phyloP scores from a whole-genome alignment of 305 asterid species.

The Fraxinus latifolia region DNA sequence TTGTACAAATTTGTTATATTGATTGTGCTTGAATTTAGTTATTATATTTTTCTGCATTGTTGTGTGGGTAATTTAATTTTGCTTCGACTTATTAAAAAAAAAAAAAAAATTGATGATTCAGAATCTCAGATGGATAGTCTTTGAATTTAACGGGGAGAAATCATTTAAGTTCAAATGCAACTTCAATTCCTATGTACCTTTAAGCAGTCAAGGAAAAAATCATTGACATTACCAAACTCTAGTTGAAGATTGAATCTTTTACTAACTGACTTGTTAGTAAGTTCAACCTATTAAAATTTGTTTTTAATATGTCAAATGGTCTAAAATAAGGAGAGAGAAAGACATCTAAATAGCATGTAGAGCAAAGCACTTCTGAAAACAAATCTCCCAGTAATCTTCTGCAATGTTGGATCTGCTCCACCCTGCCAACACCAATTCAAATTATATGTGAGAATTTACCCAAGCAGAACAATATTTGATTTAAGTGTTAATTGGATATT shows the following conservation, averaged over 20 bases:
- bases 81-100: neutral
- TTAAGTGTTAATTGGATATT: no score
- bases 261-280: slow-evolving; percentile 1
- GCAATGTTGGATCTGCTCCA: slow-evolving; percentile 42
- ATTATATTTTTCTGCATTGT: neutral
- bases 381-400: slow-evolving; percentile 36
- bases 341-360: slow-evolving; percentile 17
- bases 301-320: no score
- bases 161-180: neutral
- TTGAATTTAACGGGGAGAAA: neutral
- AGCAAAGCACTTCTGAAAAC: slow-evolving; percentile 40
- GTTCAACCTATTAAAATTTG: neutral
- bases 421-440: slow-evolving; percentile 44
- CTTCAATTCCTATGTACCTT: neutral
- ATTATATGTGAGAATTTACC: neutral
- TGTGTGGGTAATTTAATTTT: neutral
- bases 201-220: neutral
- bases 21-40: slow-evolving; percentile 1
- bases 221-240: neutral
- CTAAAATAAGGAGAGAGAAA: no score
- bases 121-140: neutral
- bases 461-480: neutral
- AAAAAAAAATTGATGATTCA: neutral
- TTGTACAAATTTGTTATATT: slow-evolving; percentile 6
- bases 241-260: neutral